These are phyloP conservation scores for Penicillium canescens DNA, from an alignment of 495 filamentous ascomycete genomes.

Conservation along the genomic window DNA sequence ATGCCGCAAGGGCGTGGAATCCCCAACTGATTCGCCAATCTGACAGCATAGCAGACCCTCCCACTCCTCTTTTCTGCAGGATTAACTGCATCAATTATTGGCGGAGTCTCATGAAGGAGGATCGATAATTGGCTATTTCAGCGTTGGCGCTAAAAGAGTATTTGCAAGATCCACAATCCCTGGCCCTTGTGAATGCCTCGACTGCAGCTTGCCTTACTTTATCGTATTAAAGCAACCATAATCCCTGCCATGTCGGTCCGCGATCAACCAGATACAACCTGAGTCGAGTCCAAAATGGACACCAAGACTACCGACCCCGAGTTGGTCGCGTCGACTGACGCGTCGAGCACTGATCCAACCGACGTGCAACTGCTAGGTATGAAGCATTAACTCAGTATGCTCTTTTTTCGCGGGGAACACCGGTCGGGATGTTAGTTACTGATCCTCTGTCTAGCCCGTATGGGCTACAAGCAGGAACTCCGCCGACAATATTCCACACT, in stretches of 20 bases:
- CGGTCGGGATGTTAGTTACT: slow-evolving; percentile 1
- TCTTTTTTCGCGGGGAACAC: no score
- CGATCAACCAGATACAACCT: not conserved
- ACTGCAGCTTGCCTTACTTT: no score
- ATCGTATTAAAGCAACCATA: not conserved
- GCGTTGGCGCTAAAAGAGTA: not conserved
- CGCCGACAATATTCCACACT: slow-evolving; percentile 62
- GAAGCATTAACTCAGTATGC: not conserved
- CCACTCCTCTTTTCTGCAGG: not conserved
- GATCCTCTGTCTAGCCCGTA: slow-evolving; percentile 15
- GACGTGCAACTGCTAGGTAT: slow-evolving; percentile 32
- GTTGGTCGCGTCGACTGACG: not conserved
- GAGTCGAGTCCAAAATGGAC: not conserved
- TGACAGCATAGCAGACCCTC: not conserved
- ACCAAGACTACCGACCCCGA: not conserved
- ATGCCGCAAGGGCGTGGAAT: not conserved
- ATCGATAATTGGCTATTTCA: not conserved
- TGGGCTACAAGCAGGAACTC: slow-evolving; percentile 73
- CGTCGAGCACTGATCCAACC: not conserved
- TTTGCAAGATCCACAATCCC: not conserved
- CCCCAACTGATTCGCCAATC: no score
- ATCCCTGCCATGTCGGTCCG: not conserved
- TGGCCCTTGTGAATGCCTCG: not conserved
- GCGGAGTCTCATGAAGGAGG: not conserved
- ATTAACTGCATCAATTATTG: not conserved